Conservation (phyloP, 768 basidiomycete genomes). For the Amanita exitialis region DNA sequence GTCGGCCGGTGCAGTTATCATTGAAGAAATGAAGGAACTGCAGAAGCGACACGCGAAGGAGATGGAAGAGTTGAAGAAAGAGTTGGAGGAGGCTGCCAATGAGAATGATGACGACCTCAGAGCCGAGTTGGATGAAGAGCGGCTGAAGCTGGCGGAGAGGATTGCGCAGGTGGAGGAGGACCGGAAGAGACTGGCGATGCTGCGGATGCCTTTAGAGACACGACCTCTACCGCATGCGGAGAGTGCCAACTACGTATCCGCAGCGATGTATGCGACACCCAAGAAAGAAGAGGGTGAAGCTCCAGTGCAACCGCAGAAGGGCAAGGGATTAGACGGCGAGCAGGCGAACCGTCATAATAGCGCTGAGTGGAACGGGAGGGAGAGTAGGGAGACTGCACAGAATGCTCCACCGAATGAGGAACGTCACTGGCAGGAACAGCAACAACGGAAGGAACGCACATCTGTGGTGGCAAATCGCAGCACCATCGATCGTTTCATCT, state of each 20-base stretch:
- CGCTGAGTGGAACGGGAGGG: too few species aligned
- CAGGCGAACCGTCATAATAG: too few species aligned
- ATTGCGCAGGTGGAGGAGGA: neutral
- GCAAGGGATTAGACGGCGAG: too few species aligned
- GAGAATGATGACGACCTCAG: constrained; percentile 7
- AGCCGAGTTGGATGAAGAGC: constrained; percentile 5
- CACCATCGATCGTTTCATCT: too few species aligned
- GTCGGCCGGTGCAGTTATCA: constrained; percentile 16
- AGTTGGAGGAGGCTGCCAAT: constrained; percentile 9
- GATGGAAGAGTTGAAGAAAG: constrained; percentile 8
- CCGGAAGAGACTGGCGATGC: neutral
- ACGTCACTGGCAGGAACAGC: too few species aligned
- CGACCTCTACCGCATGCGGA: neutral
- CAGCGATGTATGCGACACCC: too few species aligned
- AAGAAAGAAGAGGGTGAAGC: too few species aligned
- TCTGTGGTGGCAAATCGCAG: too few species aligned
- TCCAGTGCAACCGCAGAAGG: too few species aligned
- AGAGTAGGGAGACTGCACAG: too few species aligned
- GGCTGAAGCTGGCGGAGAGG: neutral
- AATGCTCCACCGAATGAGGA: too few species aligned
- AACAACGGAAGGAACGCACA: too few species aligned
- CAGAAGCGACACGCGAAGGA: constrained; percentile 8
- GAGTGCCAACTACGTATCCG: neutral
- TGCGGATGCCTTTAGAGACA: neutral
- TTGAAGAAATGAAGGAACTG: constrained; percentile 9